Conservation (phyloP, 2,329 filamentous ascomycete species). For the Xylariomycetidae sp. region DNA sequence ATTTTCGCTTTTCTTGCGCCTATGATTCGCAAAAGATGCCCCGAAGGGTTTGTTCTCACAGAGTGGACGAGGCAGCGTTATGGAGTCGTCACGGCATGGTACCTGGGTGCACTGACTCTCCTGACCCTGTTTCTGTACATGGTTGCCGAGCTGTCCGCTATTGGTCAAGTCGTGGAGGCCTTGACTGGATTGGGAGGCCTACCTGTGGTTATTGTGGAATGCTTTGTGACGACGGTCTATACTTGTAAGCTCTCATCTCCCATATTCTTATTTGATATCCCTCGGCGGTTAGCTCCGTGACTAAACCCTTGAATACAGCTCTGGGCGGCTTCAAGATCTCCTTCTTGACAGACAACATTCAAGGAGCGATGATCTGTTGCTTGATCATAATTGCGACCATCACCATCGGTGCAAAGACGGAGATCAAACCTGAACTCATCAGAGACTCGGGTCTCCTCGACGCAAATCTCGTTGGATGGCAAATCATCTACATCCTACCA, state of each 20-base stretch:
- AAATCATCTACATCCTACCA: slow-evolving; percentile 79
- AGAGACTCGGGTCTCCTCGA: slow-evolving; percentile 65
- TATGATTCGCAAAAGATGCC: slow-evolving; percentile 73
- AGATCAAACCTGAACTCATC: slow-evolving; percentile 66
- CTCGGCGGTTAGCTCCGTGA: too few species aligned
- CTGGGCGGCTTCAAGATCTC: slow-evolving; percentile 80
- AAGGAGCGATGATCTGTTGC: slow-evolving; percentile 71
- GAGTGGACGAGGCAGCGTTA: slow-evolving; percentile 81
- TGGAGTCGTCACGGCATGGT: slow-evolving; percentile 63
- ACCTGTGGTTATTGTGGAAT: slow-evolving; percentile 73
- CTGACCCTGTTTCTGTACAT: slow-evolving; percentile 84
- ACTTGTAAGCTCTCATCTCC: too few species aligned
- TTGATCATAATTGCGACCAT: slow-evolving; percentile 74
- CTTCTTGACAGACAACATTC: slow-evolving; percentile 78
- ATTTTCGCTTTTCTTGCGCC: slow-evolving; percentile 71
- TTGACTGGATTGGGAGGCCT: slow-evolving; percentile 72
- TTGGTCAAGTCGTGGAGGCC: slow-evolving; percentile 72
- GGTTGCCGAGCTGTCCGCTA: slow-evolving; percentile 76
- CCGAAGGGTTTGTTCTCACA: slow-evolving; percentile 78
- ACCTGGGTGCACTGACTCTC: slow-evolving; percentile 72
- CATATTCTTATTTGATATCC: too few species aligned
- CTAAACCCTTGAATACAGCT: slow-evolving; percentile 39
- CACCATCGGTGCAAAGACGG: slow-evolving; percentile 69
- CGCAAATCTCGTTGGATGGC: slow-evolving; percentile 71
- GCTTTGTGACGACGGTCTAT: slow-evolving; percentile 74